Evolutionary conservation across 2,329 filamentous ascomycete genomes (phyloP), one percentile per base, ranked within the genome.

Genomic region (Cladophialophora carrionii): DNA sequence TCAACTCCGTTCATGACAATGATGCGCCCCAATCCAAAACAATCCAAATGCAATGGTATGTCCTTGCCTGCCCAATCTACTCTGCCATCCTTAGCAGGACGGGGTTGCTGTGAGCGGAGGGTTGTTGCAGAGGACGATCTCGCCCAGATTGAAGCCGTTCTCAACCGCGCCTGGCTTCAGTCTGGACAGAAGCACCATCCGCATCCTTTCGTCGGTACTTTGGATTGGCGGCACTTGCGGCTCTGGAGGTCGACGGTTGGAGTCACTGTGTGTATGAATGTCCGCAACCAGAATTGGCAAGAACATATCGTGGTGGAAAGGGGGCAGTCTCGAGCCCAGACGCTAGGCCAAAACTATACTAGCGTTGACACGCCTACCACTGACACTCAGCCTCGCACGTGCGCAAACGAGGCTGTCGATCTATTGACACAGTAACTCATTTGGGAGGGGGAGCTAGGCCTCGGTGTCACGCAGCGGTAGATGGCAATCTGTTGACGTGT

Each of bases 141-240:
- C 49, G 26, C 41, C 57, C 34, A 46, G 31, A 41, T 41, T 29
- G 62, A 64, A 60, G 62, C 61, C 54, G 49, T 64, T 53, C 37
- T 62, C 62, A 56, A 64, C 62, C 58, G 57, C 58, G 52, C 59
- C 46, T 67, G 56, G 54, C 62, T 62, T 65, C 26, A 57, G 41
- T 60, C 62, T 61, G 41, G 59, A 62, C 34, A 63, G 34, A 17
- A 49, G 31, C 43, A 55, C 58, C 29, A 49, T 20, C 58, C 54
- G 62, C 65, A 67, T 67, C 62, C 61, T 65, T 37, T 41, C 41
- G n/a, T 53, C 31, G 24, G 43, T 51, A 57, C 51, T 6, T 43
- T 24, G 49, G 20, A 20, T 20, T 4, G 49, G 32, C 37, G n/a
- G 34, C n/a, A 43, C 32, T 48, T 41, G 24, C 46, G 49, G 37